Percentiles rank a stretch among this genome's conserved stretches.
Evolutionary conservation across 257 asterid species (phyloP).

Genomic region (Handroanthus guayacan): DNA sequence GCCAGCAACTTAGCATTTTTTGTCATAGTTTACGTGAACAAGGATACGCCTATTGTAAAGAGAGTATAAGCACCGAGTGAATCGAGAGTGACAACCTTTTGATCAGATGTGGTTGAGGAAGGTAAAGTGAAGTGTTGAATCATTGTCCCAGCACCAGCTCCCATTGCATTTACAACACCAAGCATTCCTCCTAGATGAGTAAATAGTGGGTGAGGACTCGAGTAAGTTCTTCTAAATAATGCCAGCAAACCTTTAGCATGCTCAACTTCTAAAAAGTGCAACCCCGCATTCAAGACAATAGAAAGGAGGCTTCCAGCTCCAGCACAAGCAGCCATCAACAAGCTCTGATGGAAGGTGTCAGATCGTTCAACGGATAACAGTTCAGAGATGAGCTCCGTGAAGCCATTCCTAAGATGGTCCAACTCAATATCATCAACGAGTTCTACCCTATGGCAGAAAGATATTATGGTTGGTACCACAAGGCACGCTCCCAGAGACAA

Average conservation of each 20-base stretch:
- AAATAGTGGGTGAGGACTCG: slow-evolving; percentile 63
- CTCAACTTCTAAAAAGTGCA: slow-evolving; percentile 60
- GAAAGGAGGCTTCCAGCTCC: slow-evolving; percentile 88
- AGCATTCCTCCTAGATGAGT: slow-evolving; percentile 89
- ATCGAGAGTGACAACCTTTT: slow-evolving; percentile 54
- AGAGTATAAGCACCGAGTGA: not conserved
- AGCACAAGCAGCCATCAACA: slow-evolving; percentile 84
- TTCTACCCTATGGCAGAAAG: slow-evolving; percentile 84
- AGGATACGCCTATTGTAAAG: not conserved
- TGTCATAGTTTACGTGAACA: not conserved
- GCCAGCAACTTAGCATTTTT: slow-evolving; percentile 13
- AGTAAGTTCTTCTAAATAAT: slow-evolving; percentile 70
- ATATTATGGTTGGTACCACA: slow-evolving; percentile 67
- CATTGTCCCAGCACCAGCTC: slow-evolving; percentile 80
- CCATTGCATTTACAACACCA: slow-evolving; percentile 84
- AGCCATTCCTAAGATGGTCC: slow-evolving; percentile 57
- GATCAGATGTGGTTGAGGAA: slow-evolving; percentile 41
- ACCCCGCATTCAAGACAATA: slow-evolving; percentile 59
- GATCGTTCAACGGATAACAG: slow-evolving; percentile 58
- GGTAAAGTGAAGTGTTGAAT: slow-evolving; percentile 41
- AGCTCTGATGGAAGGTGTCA: slow-evolving; percentile 64
- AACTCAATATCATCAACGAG: slow-evolving; percentile 69
- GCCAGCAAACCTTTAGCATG: slow-evolving; percentile 61
- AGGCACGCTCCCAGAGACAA: slow-evolving; percentile 84
- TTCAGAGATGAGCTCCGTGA: slow-evolving; percentile 62